phyloP scores from a whole-genome alignment of 2,329 filamentous ascomycete genomes.

The Stenocarpella maydis region DNA sequence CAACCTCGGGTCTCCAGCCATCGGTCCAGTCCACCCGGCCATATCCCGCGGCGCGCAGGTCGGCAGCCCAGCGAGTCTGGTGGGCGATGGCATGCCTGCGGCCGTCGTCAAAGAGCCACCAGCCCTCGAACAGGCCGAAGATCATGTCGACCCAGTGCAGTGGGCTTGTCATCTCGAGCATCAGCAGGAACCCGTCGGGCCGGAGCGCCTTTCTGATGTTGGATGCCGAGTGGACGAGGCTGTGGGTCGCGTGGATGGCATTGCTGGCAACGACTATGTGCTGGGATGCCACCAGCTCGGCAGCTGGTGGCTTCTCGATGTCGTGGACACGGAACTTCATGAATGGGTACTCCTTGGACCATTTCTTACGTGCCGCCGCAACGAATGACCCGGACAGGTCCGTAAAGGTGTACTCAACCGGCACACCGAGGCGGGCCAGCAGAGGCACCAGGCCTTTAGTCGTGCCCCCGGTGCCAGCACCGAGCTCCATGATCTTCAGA shows the following conservation, averaged over 20 bases:
- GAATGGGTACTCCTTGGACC: conserved; percentile 39
- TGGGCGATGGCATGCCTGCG: conserved; percentile 37
- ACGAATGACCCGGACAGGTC: conserved; percentile 48
- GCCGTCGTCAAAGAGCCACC: conserved; percentile 49
- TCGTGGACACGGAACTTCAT: conserved; percentile 44
- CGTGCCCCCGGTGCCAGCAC: too few relatives aligned
- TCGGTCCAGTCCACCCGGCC: conserved; percentile 44
- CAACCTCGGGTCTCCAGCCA: conserved; percentile 41
- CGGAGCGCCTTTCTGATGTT: conserved; percentile 42
- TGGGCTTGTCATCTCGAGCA: conserved; percentile 46
- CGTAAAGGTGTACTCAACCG: conserved; percentile 50
- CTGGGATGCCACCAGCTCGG: conserved; percentile 39
- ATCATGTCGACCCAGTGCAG: conserved; percentile 45
- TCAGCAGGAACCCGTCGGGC: conserved; percentile 44
- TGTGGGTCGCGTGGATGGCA: conserved; percentile 46
- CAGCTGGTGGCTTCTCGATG: conserved; percentile 41
- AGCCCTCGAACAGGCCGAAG: conserved; percentile 49
- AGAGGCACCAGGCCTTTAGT: conserved; percentile 35
- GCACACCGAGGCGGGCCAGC: conserved; percentile 40
- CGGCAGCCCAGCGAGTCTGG: too few relatives aligned
- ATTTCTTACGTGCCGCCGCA: conserved; percentile 40
- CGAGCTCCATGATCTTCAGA: neutral
- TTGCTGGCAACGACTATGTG: conserved; percentile 47
- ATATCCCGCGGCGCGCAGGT: conserved; percentile 41
- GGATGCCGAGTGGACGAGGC: conserved; percentile 38